Evolutionary conservation across 148 eudicot genomes (phyloP).

Genomic region (Heliamphora exappendiculata): DNA sequence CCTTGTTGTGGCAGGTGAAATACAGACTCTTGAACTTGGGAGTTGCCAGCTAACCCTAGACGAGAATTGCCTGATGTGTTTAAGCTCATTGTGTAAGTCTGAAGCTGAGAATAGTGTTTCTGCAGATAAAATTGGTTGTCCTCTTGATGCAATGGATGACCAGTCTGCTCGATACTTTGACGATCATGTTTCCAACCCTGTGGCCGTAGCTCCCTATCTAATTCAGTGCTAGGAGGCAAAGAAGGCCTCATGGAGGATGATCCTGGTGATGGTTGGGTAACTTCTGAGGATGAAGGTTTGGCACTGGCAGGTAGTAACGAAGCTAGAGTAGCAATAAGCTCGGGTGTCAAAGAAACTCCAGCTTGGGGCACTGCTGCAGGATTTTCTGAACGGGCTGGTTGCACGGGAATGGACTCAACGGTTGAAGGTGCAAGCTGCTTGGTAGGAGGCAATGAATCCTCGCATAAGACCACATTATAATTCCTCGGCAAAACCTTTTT

Average conservation of each 20-base stretch:
- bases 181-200: constrained; percentile 15
- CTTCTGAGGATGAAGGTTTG: constrained; percentile 33
- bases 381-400: constrained; percentile 28
- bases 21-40: constrained; percentile 41
- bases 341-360: constrained; percentile 65
- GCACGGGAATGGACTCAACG: constrained; percentile 15
- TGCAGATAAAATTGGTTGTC: constrained; percentile 35
- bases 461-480: constrained; percentile 29
- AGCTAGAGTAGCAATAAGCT: constrained; percentile 78
- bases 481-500: constrained; percentile 32
- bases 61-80: constrained; percentile 23
- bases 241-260: constrained; percentile 20
- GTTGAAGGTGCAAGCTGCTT: constrained; percentile 26
- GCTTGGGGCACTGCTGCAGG: constrained; percentile 38
- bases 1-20: constrained; percentile 39
- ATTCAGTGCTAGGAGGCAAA: not conserved
- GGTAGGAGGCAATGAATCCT: constrained; percentile 26
- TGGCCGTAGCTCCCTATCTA: not conserved
- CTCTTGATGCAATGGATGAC: constrained; percentile 36
- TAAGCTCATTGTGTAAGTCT: constrained; percentile 23
- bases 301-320: constrained; percentile 51
- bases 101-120: constrained; percentile 27
- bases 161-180: constrained; percentile 34
- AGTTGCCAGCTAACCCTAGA: constrained; percentile 23
- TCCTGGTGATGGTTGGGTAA: constrained; percentile 25